Evolutionary conservation across 805 yeast species (phyloP).

Genomic region (Yamadazyma tumulicola): DNA sequence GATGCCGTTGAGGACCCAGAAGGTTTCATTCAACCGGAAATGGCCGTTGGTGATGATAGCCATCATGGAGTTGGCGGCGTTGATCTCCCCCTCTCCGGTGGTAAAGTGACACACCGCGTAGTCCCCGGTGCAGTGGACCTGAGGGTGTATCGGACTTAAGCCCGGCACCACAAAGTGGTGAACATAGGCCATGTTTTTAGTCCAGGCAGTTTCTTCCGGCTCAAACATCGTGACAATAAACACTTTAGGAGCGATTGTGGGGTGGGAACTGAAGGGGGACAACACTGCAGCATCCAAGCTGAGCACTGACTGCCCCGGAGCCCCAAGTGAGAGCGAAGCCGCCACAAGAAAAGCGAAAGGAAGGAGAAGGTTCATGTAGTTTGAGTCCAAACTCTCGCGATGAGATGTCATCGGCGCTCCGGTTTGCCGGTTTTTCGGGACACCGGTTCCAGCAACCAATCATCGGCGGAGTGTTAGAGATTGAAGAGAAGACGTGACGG

Average conservation of each 20-base stretch:
- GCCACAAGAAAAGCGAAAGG: too few species aligned
- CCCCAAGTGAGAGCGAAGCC: too few species aligned
- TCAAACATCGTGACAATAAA: conserved; percentile 54
- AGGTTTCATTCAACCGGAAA: conserved; percentile 57
- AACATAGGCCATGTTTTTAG: conserved; percentile 42
- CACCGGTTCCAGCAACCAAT: too few species aligned
- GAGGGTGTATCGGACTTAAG: conserved; percentile 56
- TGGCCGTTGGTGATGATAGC: conserved; percentile 51
- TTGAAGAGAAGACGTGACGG: too few species aligned
- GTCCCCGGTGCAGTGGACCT: conserved; percentile 51
- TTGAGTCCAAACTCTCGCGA: too few species aligned
- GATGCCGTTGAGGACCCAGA: conserved; percentile 62
- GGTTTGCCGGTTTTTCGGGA: too few species aligned
- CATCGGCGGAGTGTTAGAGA: too few species aligned
- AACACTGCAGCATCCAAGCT: too few species aligned
- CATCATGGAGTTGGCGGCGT: conserved; percentile 58
- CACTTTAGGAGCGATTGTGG: conserved; percentile 45
- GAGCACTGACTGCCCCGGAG: too few species aligned
- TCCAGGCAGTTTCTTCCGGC: conserved; percentile 52
- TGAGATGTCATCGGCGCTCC: too few species aligned
- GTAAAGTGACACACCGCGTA: conserved; percentile 54
- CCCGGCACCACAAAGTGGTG: conserved; percentile 62
- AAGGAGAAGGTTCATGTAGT: too few species aligned
- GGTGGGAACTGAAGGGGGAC: neutral
- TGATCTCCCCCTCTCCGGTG: conserved; percentile 66